Evolutionary conservation across 192 early-diverging fungal genomes (phyloP).

Genomic region (Spinellus fusiger): DNA sequence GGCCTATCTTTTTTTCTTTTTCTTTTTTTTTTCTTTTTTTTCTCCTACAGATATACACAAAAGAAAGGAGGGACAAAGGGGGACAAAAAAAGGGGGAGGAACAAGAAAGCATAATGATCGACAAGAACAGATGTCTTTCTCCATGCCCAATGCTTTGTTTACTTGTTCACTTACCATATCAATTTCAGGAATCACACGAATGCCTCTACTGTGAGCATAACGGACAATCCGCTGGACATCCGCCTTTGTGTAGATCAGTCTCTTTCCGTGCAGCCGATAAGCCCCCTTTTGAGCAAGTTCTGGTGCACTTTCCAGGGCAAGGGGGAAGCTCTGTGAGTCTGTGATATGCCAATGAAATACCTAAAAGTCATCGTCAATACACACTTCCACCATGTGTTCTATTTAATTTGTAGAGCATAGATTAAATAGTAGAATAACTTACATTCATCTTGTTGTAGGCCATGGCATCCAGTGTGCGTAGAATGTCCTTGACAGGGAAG

Average conservation of each 20-base stretch:
- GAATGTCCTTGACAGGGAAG: conserved; percentile 55
- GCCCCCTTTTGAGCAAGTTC: conserved; percentile 60
- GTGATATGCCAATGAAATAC: conserved; percentile 78
- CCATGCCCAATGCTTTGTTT: background rate
- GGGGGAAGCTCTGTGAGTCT: conserved; percentile 67
- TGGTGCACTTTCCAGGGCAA: conserved; percentile 52
- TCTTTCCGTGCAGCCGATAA: conserved; percentile 43
- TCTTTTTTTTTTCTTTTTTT: no score
- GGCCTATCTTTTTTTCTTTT: no score
- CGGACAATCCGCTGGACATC: conserved; percentile 66
- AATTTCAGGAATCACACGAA: conserved; percentile 89
- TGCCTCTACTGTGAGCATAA: conserved; percentile 68
- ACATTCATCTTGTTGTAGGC: conserved; percentile 77
- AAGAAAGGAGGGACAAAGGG: no score
- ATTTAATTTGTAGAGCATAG: background rate
- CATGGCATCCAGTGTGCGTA: conserved; percentile 73
- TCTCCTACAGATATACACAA: no score
- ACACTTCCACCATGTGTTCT: no score
- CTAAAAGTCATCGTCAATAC: conserved; percentile 2
- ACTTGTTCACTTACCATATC: conserved; percentile 55
- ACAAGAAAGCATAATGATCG: background rate
- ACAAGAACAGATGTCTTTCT: background rate
- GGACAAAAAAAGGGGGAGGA: background rate
- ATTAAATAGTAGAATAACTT: conserved; percentile 6
- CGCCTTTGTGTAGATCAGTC: conserved; percentile 64